Conservation (phyloP, 371 early-diverging fungal genomes). For the Globomyces sp. region DNA sequence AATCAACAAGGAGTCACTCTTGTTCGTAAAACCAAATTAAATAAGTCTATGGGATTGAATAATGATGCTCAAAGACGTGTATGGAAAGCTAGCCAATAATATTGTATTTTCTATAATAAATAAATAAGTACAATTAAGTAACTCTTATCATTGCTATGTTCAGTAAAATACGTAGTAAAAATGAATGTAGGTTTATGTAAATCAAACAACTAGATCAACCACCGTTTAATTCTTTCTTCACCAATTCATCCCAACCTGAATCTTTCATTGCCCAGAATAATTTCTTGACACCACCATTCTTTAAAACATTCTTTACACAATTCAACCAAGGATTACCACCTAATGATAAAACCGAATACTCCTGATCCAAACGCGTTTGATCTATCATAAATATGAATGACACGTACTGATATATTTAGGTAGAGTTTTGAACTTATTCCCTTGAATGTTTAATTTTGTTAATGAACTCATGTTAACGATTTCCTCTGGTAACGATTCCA, state of each 20-base stretch:
- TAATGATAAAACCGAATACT: not conserved
- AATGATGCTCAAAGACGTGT: not conserved
- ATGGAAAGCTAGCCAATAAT: constrained; percentile 13
- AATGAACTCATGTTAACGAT: constrained; percentile 1
- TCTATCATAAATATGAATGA: not conserved
- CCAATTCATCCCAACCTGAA: not conserved
- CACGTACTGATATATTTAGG: constrained; percentile 5
- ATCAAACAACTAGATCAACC: too few species aligned
- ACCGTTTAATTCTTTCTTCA: not conserved
- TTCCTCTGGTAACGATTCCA: constrained; percentile 14
- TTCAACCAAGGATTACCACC: constrained; percentile 6
- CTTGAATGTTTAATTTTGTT: not conserved
- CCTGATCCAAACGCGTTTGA: constrained; percentile 1
- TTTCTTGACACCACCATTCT: constrained; percentile 4
- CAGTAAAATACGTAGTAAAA: too few species aligned
- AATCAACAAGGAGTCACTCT: constrained; percentile 43
- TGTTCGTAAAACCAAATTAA: constrained; percentile 41
- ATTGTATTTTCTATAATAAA: too few species aligned
- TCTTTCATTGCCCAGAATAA: constrained; percentile 9
- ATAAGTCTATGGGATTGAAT: not conserved
- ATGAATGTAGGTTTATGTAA: too few species aligned
- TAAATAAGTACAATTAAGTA: too few species aligned
- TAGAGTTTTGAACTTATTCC: constrained; percentile 15
- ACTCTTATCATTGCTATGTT: too few species aligned
- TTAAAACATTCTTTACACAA: constrained; percentile 5